These are phyloP conservation scores for Diaporthe sp. DNA, from an alignment of 2,329 filamentous ascomycete species.

Conservation along the genomic window DNA sequence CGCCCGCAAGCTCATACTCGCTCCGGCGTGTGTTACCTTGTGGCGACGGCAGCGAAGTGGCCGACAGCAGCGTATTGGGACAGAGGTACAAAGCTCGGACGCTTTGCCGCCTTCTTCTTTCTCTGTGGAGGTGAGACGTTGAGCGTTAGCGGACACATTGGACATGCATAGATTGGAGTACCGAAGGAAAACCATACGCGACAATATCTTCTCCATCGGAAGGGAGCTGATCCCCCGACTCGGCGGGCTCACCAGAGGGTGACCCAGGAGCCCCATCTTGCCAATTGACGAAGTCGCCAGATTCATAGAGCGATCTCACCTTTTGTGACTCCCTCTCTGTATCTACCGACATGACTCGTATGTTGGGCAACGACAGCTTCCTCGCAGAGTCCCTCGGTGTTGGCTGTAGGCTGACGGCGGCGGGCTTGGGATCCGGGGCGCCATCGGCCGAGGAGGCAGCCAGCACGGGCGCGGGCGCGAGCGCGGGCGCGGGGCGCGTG, in stretches of 20 bases:
- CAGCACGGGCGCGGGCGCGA: slow-evolving; percentile 34
- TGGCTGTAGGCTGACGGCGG: slow-evolving; percentile 38
- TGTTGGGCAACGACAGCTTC: slow-evolving; percentile 56
- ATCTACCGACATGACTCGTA: slow-evolving; percentile 67
- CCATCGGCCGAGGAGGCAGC: slow-evolving; percentile 39
- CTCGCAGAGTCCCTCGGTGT: slow-evolving; percentile 41
- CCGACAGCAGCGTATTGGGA: slow-evolving; percentile 56
- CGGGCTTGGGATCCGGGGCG: slow-evolving; percentile 41
- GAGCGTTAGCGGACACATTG: slow-evolving; percentile 49
- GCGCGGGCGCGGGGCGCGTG: slow-evolving; percentile 34
- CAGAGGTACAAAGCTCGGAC: slow-evolving; percentile 48
- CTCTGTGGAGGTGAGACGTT: slow-evolving; percentile 31
- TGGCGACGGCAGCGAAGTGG: slow-evolving; percentile 59
- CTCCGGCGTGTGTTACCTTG: slow-evolving; percentile 56
- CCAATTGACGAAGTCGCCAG: slow-evolving; percentile 66
- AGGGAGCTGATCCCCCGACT: slow-evolving; percentile 65
- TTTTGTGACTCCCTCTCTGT: slow-evolving; percentile 75
- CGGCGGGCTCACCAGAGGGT: slow-evolving; percentile 61
- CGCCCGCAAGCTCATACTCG: slow-evolving; percentile 67
- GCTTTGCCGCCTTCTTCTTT: slow-evolving; percentile 43
- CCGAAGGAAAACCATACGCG: slow-evolving; percentile 68
- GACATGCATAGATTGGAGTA: slow-evolving; percentile 31
- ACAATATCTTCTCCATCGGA: slow-evolving; percentile 66
- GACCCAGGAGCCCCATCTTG: slow-evolving; percentile 64
- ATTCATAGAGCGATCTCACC: slow-evolving; percentile 76